Evolutionary conservation across 495 filamentous ascomycete genomes (phyloP), one percentile per base, ranked within the genome.

Genomic region (Aspergillus conjunctus): DNA sequence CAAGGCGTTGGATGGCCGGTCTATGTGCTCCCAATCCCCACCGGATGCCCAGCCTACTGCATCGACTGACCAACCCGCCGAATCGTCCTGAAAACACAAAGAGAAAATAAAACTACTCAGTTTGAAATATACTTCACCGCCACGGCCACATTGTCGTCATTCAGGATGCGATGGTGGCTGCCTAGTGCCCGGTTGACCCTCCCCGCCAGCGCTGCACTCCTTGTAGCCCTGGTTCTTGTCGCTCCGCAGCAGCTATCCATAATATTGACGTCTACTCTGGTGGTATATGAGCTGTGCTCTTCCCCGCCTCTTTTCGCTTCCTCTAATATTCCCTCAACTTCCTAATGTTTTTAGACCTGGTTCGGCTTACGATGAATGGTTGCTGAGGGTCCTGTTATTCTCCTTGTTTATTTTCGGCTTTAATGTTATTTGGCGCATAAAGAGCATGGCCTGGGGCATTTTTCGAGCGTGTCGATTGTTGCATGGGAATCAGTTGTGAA

Each of bases 121-220:
- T 21, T 20, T 57, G 10, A 54, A 33, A 14, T 12, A 21, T 12
- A 11, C 15, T 48, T 1, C n/a, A 48, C 26, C 20, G 7, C 31
- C 37, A 37, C 39, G 51, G 30, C 58, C 51, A 50, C 51, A 64
- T 71, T 76, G 74, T 73, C 65, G 68, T 66, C 66, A 59, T 66
- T 62, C 73, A 78, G 63, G 48, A 80, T 80, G 77, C 71, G 77
- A 70, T 80, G 77, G 77, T 74, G 76, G 77, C 73, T 80, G 73
- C 71, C 75, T 72, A 75, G 77, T 71, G 73, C 69, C 68, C 68
- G 70, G 65, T 73, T 72, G 71, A 76, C 73, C 65, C 75, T 80
- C 60, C 77, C 77, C 68, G 75, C 77, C 71, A 78, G 77, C 72
- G 76, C 77, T 70, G 76, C 77, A 65, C 73, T 80, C 54, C 69